A percentile compares a stretch with the other conserved stretches of the same genome.
These are phyloP conservation scores for Ganoderma lucidum DNA, from an alignment of 1,284 basidiomycete species.

Conservation along the genomic window DNA sequence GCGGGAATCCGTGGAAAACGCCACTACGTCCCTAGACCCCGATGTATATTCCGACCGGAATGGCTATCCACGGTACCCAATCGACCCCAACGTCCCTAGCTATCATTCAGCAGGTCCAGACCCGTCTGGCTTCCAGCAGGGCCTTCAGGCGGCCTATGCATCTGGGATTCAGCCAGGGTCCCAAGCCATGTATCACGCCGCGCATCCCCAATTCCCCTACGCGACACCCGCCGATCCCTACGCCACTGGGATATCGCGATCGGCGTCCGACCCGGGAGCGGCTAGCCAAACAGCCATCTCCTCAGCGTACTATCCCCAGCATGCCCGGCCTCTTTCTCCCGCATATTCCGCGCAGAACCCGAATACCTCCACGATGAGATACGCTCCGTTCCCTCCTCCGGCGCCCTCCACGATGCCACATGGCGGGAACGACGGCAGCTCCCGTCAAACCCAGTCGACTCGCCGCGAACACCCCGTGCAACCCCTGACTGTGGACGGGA, in stretches of 20 bases:
- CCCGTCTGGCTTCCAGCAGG: not conserved
- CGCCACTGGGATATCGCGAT: not conserved
- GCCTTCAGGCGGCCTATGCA: not conserved
- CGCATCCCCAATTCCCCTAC: not conserved
- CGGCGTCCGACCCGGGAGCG: not conserved
- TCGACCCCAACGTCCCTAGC: not conserved
- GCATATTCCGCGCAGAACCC: not conserved
- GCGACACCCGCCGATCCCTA: not conserved
- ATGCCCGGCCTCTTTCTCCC: not conserved
- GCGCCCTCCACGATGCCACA: not conserved
- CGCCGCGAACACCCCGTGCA: constrained; percentile 21
- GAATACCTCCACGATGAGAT: not conserved
- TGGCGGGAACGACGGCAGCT: not conserved
- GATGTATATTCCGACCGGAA: constrained; percentile 3
- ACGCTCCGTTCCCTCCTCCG: constrained; percentile 2
- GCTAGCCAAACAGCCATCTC: not conserved
- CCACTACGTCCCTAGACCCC: not conserved
- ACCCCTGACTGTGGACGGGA: constrained; percentile 28
- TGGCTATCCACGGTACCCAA: not conserved
- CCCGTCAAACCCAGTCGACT: not conserved
- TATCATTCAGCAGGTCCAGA: not conserved
- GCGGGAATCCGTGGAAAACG: constrained; percentile 7
- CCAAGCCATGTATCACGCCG: not conserved
- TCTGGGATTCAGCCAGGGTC: not conserved
- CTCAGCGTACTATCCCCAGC: not conserved